Evolutionary conservation across 140 eudicot species (phyloP).

Genomic region (Erigeron philadelphicus): DNA sequence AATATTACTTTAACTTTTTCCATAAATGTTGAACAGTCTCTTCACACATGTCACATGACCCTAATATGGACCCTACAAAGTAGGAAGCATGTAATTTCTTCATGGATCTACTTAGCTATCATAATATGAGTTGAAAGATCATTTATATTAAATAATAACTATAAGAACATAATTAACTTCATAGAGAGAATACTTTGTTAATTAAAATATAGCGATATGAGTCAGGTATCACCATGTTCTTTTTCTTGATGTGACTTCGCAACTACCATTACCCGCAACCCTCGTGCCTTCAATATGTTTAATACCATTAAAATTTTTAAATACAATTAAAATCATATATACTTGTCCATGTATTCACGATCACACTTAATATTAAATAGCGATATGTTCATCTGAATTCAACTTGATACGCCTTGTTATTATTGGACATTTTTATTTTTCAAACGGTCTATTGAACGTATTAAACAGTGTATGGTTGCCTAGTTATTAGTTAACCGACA

Average conservation of each 20-base stretch:
- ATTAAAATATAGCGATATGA: constrained; percentile 24
- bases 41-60: constrained; percentile 41
- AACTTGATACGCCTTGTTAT: background rate
- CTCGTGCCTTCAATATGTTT: constrained; percentile 34
- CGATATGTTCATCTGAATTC: background rate
- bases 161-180: constrained; percentile 16
- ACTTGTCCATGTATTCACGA: constrained; percentile 28
- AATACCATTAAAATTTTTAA: background rate
- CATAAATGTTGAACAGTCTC: constrained; percentile 30
- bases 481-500: too few species aligned
- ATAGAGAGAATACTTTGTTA: constrained; percentile 18
- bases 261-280: constrained; percentile 44
- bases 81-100: constrained; percentile 35
- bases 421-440: too few species aligned
- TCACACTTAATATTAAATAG: constrained; percentile 22
- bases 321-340: constrained; percentile 20
- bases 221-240: constrained; percentile 38
- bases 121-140: constrained; percentile 19
- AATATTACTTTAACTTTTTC: constrained; percentile 12
- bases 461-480: too few species aligned
- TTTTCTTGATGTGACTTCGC: constrained; percentile 40
- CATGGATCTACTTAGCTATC: constrained; percentile 30
- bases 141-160: constrained; percentile 15
- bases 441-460: too few species aligned
- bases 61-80: constrained; percentile 34